Base-by-base conservation (phyloP, 495 filamentous ascomycete genomes). In the Neurospora sp. region DNA sequence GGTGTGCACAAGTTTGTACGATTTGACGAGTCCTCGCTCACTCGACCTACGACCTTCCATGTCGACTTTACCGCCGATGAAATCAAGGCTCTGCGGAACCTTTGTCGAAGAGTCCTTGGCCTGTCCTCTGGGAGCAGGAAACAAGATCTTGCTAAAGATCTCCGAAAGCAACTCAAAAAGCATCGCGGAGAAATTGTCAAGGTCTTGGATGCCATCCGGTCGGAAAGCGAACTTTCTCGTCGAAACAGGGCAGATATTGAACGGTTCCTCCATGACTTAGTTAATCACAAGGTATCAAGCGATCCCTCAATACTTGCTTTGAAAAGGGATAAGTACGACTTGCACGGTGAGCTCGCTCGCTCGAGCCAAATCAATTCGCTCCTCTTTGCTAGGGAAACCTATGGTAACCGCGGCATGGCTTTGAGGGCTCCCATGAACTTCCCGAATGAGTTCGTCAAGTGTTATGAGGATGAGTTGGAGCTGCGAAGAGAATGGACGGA, bases 61-160 rank as follows among this genome's bases (percentile, higher is more conserved):
- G 81, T 86, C 9, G 84, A 85, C 73, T 84, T 86, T 39, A 84
- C 82, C 69, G 70, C 81, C 39, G 85, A 87, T 72, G 89, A 92
- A 76, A 81, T 83, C 27, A 82, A 85, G 80, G 69, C 48, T n/a
- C 22, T 80, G 1, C 69, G 40, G 4, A 22, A 4, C 0, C 20
- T 74, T 6, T 40, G 69, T 10, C 48, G 76, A 27, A 20, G 69
- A 4, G 48, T 72, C 1, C 37, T 77, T 2, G 22, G 14, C 2
- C 39, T 74, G 1, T 37, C 72, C 3, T 16, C 40, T 8, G 44
- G 70, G 5, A 61, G 53, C 12, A 39, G 16, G n/a, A 65, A 20
- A 4, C 72, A 70, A 16, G 76, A 76, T 16, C 9, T 61, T 1
- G 74, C 77, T 4, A 76, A 70, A 35, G 80, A 81, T 69, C 76